Evolutionary conservation across 2,329 filamentous ascomycete genomes (phyloP).

Genomic region (Pseudogymnoascus sp.): DNA sequence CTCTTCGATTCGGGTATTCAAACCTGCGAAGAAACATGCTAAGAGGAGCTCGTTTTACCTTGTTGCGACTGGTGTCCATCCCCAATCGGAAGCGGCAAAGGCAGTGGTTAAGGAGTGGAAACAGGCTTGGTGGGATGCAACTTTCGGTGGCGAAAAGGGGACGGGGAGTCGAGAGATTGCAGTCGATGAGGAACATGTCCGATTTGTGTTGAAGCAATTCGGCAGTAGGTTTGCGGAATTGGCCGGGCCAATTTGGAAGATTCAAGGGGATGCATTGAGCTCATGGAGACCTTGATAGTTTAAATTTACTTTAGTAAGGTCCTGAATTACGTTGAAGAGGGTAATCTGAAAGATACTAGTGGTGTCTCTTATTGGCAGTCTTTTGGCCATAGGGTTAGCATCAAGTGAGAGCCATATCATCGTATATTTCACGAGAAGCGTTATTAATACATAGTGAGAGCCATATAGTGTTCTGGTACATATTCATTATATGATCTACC

Average conservation of each 20-base stretch:
- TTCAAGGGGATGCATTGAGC: slow-evolving; percentile 19
- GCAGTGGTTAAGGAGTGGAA: slow-evolving; percentile 19
- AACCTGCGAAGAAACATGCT: slow-evolving; percentile 19
- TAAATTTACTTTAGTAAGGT: background rate
- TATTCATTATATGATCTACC: background rate
- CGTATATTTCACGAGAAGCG: too few species aligned
- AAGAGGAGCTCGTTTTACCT: slow-evolving; percentile 23
- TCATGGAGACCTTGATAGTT: background rate
- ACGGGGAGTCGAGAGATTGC: slow-evolving; percentile 10
- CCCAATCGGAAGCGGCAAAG: slow-evolving; percentile 12
- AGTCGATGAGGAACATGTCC: slow-evolving; percentile 7
- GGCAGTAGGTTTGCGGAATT: slow-evolving; percentile 15
- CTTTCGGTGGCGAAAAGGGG: slow-evolving; percentile 18
- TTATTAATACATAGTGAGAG: background rate
- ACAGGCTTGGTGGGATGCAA: slow-evolving; percentile 18
- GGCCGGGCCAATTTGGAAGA: slow-evolving; percentile 18
- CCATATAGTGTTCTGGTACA: background rate
- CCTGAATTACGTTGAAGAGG: background rate
- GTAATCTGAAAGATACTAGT: background rate
- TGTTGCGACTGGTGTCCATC: slow-evolving; percentile 20
- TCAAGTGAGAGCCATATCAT: background rate
- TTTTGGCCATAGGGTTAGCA: background rate
- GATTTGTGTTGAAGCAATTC: slow-evolving; percentile 16
- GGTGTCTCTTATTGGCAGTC: background rate
- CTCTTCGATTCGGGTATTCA: slow-evolving; percentile 19